These are phyloP conservation scores for Tylopilus cervinicoccineus DNA, from an alignment of 768 basidiomycete species.

Conservation along the genomic window DNA sequence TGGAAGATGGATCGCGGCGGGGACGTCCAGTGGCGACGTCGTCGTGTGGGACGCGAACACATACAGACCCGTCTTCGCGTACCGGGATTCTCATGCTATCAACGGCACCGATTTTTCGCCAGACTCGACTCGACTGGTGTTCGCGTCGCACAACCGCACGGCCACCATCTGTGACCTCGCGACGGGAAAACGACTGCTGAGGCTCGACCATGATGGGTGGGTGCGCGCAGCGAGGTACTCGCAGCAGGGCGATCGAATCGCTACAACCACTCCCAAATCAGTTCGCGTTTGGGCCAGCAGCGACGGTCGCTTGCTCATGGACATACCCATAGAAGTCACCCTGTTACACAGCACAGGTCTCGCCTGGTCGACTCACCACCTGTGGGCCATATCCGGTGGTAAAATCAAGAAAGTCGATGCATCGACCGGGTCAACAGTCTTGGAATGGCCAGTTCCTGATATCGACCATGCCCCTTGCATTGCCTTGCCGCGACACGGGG, in stretches of 20 bases:
- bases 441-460: background rate
- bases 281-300: conserved; percentile 1
- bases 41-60: background rate
- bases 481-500: background rate
- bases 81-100: background rate
- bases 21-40: background rate
- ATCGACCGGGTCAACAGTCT: background rate
- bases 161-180: background rate
- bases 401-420: background rate
- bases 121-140: background rate
- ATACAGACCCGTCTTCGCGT: background rate
- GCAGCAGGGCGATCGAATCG: no score
- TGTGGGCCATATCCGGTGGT: background rate
- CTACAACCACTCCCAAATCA: background rate
- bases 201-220: background rate
- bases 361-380: background rate
- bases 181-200: background rate
- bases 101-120: conserved; percentile 5
- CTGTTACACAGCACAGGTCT: background rate
- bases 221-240: background rate
- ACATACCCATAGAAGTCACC: background rate
- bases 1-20: conserved; percentile 1
- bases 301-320: background rate
- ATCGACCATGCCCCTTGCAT: background rate
- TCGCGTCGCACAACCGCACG: background rate